These are phyloP conservation scores for Apiotrichum veenhuisii DNA, from an alignment of 1,284 basidiomycete genomes.

Conservation along the genomic window DNA sequence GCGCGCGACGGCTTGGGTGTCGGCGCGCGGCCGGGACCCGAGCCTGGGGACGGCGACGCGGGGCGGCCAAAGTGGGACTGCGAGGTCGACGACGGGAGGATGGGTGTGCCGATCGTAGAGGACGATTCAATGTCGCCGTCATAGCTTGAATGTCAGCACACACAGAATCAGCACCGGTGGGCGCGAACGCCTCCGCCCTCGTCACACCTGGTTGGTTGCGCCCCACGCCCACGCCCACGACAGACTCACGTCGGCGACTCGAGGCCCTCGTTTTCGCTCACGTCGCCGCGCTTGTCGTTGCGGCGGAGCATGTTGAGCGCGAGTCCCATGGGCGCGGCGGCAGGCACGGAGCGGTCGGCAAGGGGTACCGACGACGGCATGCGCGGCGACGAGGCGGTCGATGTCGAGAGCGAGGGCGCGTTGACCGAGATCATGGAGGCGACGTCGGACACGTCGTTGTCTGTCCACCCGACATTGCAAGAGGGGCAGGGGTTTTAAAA, in stretches of 20 bases:
- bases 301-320: slow-evolving; percentile 17
- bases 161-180: neutral
- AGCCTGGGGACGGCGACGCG: slow-evolving; percentile 53
- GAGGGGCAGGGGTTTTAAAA: neutral
- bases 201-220: neutral
- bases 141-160: slow-evolving; percentile 56
- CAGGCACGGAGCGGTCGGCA: slow-evolving; percentile 11
- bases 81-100: slow-evolving; percentile 33
- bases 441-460: slow-evolving; percentile 47
- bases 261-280: slow-evolving; percentile 42
- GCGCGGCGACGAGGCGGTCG: slow-evolving; percentile 19
- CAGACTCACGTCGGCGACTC: slow-evolving; percentile 47
- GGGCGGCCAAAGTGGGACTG: slow-evolving; percentile 54
- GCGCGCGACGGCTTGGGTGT: slow-evolving; percentile 41
- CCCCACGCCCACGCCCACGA: neutral
- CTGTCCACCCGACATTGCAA: slow-evolving; percentile 18
- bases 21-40: slow-evolving; percentile 27
- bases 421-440: slow-evolving; percentile 40
- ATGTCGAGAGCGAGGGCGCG: slow-evolving; percentile 20
- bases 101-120: slow-evolving; percentile 46
- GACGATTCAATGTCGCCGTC: slow-evolving; percentile 80
- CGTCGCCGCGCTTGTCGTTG: slow-evolving; percentile 13
- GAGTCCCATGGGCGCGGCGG: slow-evolving; percentile 3
- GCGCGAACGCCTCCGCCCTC: neutral
- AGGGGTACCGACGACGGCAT: slow-evolving; percentile 2